phyloP scores from a whole-genome alignment of 306 rosid species.

The Cucurbita argyrosperma region DNA sequence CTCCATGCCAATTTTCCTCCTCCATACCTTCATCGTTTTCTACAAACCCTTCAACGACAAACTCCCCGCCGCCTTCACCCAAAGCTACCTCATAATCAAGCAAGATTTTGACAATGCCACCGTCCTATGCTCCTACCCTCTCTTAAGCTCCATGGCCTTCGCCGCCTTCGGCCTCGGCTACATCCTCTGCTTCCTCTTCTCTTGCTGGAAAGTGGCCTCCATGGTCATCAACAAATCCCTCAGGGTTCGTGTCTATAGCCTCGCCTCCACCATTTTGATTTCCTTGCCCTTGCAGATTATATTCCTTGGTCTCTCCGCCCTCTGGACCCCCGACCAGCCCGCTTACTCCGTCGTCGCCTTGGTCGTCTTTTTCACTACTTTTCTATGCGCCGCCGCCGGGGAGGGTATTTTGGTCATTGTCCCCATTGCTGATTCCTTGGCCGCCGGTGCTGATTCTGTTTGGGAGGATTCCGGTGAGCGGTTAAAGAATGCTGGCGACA shows the following conservation, averaged over 20 bases:
- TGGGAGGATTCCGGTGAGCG: neutral
- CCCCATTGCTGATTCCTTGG: constrained; percentile 55
- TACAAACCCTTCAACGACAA: constrained; percentile 9
- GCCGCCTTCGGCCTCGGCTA: constrained; percentile 28
- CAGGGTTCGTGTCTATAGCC: constrained; percentile 27
- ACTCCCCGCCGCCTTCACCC: constrained; percentile 12
- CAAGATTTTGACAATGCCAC: neutral
- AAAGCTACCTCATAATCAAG: neutral
- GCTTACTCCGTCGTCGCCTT: constrained; percentile 19
- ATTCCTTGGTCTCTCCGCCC: constrained; percentile 16
- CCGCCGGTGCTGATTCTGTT: constrained; percentile 24
- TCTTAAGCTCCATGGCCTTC: constrained; percentile 30
- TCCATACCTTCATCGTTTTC: constrained; percentile 23
- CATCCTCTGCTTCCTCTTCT: constrained; percentile 31
- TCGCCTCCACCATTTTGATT: constrained; percentile 21
- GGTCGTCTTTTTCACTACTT: constrained; percentile 30
- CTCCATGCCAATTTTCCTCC: constrained; percentile 17
- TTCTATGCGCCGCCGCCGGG: constrained; percentile 36
- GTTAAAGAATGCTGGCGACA: neutral
- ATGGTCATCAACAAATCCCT: constrained; percentile 61
- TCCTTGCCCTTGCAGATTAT: constrained; percentile 40
- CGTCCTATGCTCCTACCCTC: constrained; percentile 43
- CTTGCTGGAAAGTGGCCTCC: constrained; percentile 45
- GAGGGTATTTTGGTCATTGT: constrained; percentile 74
- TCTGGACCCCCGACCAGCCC: constrained; percentile 29